These are phyloP conservation scores for Diplodia intermedia DNA, from an alignment of 2,329 filamentous ascomycete species.

Conservation along the genomic window DNA sequence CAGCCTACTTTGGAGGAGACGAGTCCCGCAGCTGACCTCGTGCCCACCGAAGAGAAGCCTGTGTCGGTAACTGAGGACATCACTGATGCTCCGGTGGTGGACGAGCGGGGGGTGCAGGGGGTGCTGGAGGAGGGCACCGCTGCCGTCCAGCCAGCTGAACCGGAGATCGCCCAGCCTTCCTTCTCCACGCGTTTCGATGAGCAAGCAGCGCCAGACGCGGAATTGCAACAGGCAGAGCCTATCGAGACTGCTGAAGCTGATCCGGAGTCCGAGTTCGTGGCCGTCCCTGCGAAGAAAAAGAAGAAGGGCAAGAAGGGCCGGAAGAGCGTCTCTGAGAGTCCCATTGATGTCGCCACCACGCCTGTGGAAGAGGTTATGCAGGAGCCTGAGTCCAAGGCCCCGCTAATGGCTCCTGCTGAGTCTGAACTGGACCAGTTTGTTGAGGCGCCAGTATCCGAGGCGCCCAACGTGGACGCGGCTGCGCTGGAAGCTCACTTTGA, in stretches of 20 bases:
- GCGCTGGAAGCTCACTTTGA: neutral
- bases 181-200: neutral
- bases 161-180: neutral
- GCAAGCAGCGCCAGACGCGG: neutral
- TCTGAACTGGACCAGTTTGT: neutral
- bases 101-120: conserved; percentile 8
- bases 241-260: neutral
- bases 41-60: neutral
- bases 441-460: neutral
- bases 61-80: neutral
- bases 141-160: conserved; percentile 19
- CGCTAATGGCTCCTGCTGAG: neutral
- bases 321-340: conserved; percentile 12
- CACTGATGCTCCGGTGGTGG: neutral
- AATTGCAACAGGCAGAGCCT: neutral
- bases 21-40: neutral
- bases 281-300: conserved; percentile 16
- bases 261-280: conserved; percentile 6
- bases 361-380: neutral
- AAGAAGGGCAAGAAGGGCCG: conserved; percentile 26
- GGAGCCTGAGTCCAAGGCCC: neutral
- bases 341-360: neutral
- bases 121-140: conserved; percentile 4
- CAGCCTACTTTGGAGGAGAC: neutral
- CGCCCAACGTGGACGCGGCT: neutral